Evolutionary conservation across 306 rosid genomes (phyloP), one percentile per base, ranked within the genome.

Genomic region (Lathyrus oleraceus): DNA sequence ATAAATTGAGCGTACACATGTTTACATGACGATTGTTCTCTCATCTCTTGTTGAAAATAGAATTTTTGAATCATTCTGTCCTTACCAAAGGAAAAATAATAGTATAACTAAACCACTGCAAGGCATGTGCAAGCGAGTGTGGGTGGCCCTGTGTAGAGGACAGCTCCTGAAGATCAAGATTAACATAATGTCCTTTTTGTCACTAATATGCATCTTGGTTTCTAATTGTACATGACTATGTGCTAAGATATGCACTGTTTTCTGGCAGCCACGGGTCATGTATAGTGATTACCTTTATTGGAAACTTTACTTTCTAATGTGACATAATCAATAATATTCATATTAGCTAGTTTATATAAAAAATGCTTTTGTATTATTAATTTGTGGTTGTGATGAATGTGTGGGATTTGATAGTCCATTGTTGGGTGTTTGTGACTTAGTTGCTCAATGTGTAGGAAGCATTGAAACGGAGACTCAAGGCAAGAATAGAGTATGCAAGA

Each of bases 401-500:
- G 32, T 75, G 54, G 70, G 76, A 47, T 67, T 71, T 67, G 52
- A 61, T 47, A 35, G 40, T 39, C 67, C 65, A 10, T 75, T 48
- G 59, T 75, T 16, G 76, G 51, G 19, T 69, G 49, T 72, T 86
- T 75, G 61, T 67, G 69, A 70, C 69, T 72, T 30, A 61, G 47
- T 71, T 78, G 62, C 21, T 70, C 64, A 61, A 69, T 78, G 20
- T 82, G 79, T 68, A 94, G 97, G 97, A 91, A 83, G 97, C 95
- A 80, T 67, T 90, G 77, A 91, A 94, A 84, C 84, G 97, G 74
- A 88, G 76, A 84, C 86, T 94, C 71, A 89, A 85, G 73, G 96
- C 97, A 73, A 88, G 99, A 78, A 94, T 94, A 65, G 99, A 94
- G 67, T 94, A 91, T 59, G 99, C 99, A 52, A 87, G 86, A 79